These are phyloP conservation scores for Raffaelea arxii DNA, from an alignment of 2,329 filamentous ascomycete genomes.

Conservation along the genomic window DNA sequence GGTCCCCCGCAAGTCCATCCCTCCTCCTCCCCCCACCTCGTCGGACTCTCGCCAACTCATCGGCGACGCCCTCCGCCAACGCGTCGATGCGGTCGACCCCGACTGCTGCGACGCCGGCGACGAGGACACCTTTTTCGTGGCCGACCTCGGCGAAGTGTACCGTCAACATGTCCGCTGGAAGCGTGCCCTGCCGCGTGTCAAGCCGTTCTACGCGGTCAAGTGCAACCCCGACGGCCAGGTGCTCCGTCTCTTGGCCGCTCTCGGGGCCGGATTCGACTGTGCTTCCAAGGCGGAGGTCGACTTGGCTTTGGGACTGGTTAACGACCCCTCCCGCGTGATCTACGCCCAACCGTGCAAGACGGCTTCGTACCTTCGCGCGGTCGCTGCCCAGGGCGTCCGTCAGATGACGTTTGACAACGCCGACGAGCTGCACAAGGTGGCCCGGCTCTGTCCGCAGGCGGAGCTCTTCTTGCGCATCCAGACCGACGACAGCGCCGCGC, in stretches of 20 bases:
- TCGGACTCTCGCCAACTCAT: constrained; percentile 54
- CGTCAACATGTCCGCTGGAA: constrained; percentile 98
- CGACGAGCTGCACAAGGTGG: constrained; percentile 97
- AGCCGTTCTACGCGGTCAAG: constrained; percentile 98
- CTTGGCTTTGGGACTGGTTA: constrained; percentile 71
- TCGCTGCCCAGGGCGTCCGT: constrained; percentile 73
- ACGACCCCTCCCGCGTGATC: constrained; percentile 86
- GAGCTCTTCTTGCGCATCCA: constrained; percentile 91
- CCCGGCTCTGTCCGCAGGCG: constrained; percentile 78
- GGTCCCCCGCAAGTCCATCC: no score
- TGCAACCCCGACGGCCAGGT: constrained; percentile 94
- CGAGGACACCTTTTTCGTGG: constrained; percentile 97
- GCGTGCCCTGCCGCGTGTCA: constrained; percentile 81
- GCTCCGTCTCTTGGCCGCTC: constrained; percentile 72
- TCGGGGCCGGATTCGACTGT: constrained; percentile 96
- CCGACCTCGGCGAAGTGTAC: constrained; percentile 96
- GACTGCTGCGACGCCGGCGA: constrained; percentile 85
- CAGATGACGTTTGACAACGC: constrained; percentile 99
- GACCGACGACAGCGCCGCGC: constrained; percentile 88
- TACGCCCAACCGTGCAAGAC: constrained; percentile 99
- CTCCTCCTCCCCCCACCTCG: no score
- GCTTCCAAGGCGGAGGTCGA: constrained; percentile 97
- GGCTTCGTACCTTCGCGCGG: constrained; percentile 91
- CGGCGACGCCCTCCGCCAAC: constrained; percentile 75
- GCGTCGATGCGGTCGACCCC: constrained; percentile 74